Percentiles rank a stretch among this genome's conserved stretches.
These are phyloP conservation scores for Lentinula sp. DNA, from an alignment of 768 basidiomycete genomes.

Conservation along the genomic window DNA sequence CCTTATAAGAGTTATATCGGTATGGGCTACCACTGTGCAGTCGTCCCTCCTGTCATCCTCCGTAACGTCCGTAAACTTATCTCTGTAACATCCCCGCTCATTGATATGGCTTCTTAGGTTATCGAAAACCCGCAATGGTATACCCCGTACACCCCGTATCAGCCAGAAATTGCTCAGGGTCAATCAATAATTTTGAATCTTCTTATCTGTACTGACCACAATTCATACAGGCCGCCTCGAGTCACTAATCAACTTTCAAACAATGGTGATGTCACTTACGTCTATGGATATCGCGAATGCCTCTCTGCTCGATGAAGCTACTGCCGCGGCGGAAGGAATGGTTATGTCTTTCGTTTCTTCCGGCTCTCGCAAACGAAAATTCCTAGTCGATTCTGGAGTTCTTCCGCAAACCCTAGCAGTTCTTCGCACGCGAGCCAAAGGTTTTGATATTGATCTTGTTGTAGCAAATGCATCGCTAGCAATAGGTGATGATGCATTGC, in stretches of 20 bases:
- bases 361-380: conserved; percentile 70
- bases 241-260: conserved; percentile 94
- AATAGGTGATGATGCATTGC: conserved; percentile 45
- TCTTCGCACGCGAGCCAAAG: conserved; percentile 84
- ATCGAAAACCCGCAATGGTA: conserved; percentile 99
- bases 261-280: conserved; percentile 92
- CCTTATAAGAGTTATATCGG: conserved; percentile 92
- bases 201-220: conserved; percentile 5
- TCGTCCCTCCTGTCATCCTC: conserved; percentile 92
- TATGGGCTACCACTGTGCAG: conserved; percentile 95
- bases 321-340: conserved; percentile 95
- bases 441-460: conserved; percentile 83
- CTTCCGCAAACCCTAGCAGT: conserved; percentile 88
- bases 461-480: conserved; percentile 54
- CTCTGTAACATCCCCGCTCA: background rate
- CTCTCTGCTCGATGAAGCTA: conserved; percentile 91
- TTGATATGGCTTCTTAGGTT: conserved; percentile 36
- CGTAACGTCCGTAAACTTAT: conserved; percentile 61
- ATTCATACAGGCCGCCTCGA: conserved; percentile 75
- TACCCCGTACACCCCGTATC: conserved; percentile 93
- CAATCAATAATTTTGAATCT: conserved; percentile 10
- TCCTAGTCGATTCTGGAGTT: conserved; percentile 80
- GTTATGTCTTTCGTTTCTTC: conserved; percentile 79
- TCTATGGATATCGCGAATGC: conserved; percentile 95
- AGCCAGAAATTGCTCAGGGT: conserved; percentile 99